These are phyloP conservation scores for Chlamydomonas sp. DNA, from an alignment of 139 green algal genomes.

Conservation along the genomic window DNA sequence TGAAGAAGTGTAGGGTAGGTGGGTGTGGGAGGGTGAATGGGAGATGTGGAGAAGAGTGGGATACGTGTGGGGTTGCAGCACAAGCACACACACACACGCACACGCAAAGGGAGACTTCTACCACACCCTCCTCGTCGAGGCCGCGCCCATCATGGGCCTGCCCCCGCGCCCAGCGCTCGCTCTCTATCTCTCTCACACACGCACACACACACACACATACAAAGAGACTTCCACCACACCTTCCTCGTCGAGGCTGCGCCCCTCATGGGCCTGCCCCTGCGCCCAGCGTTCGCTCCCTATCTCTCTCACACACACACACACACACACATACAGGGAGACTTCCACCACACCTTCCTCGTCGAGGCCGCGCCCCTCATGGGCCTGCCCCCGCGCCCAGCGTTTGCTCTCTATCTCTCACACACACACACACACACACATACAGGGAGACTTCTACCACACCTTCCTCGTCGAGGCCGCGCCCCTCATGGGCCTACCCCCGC, in stretches of 20 bases:
- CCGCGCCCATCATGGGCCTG: too few species aligned
- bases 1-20: too few species aligned
- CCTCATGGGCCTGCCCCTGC: not conserved
- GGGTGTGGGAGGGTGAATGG: not conserved
- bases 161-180: not conserved
- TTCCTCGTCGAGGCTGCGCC: too few species aligned
- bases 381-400: conserved; percentile 43
- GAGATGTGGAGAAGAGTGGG: not conserved
- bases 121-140: too few species aligned
- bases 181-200: not conserved
- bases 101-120: not conserved
- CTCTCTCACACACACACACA: not conserved
- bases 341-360: conserved; percentile 72
- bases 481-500: conserved; percentile 55
- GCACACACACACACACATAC: not conserved
- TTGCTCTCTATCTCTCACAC: conserved; percentile 20
- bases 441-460: conserved; percentile 72
- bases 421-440: conserved; percentile 1
- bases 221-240: not conserved
- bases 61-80: not conserved
- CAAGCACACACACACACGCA: too few species aligned
- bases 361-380: conserved; percentile 58
- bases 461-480: conserved; percentile 64
- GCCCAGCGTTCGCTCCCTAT: not conserved
- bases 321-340: conserved; percentile 51